Evolutionary conservation across 2,329 filamentous ascomycete species (phyloP), one percentile per base, ranked within the genome.

Genomic region (Coniella lustricola): DNA sequence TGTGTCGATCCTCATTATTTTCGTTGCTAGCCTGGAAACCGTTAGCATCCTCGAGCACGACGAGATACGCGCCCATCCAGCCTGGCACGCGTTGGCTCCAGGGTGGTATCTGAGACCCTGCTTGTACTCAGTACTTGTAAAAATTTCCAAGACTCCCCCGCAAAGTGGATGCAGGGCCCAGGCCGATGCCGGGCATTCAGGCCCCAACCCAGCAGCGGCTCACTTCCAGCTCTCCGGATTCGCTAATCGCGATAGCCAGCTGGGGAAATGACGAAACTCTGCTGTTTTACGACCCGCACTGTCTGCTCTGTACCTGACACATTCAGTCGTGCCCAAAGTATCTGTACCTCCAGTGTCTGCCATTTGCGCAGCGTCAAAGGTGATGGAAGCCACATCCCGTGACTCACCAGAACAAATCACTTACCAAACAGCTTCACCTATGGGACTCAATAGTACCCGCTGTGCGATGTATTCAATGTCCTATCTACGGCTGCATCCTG

Each of bases 261-360:
- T 44, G 44, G 44, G 49, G 49, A 44, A 51, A 40, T 48, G 49
- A 51, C 44, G 33, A 43, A 14, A 36, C 16, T 29, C 8, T 25
- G 18, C 37, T 9, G 25, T 29, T 29, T 10, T 29, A n/a, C 10
- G 25, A 29, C 25, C 25, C 25, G 25, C 25, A 29, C 25, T 5
- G 25, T 5, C 25, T 29, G 25, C 25, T 29, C 25, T 29, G 25
- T 29, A 29, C 25, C 25, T 29, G 25, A 10, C 25, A 29, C 25
- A 5, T 5, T 10, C 5, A 29, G 25, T 29, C 25, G 25, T 29
- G n/a, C 25, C 10, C 25, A 29, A 29, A 29, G 25, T 29, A 29
- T 10, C 5, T 5, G 25, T 29, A 29, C 25, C 5, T 29, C 25
- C 5, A n/a, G n/a, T n/a, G n/a, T n/a, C n/a, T n/a, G n/a, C n/a